Conservation (phyloP, 768 basidiomycete genomes). For the Suillus lakei region DNA sequence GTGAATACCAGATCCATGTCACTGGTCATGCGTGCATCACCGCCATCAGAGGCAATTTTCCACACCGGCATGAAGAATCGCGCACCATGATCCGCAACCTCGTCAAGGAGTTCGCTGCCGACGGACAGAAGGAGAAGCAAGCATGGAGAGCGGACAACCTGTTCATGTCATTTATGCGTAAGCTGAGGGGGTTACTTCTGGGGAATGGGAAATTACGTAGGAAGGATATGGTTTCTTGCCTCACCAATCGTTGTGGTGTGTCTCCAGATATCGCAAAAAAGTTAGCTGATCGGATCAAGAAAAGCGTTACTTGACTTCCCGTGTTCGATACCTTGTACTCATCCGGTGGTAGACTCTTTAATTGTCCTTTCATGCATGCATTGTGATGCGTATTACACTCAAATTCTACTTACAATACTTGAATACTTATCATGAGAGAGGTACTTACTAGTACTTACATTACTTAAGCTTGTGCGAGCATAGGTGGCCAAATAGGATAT, state of each 20-base stretch:
- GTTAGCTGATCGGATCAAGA: slow-evolving; percentile 9
- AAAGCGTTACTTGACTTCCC: neutral
- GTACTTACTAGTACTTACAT: too few relatives aligned
- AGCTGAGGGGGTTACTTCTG: slow-evolving; percentile 18
- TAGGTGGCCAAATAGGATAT: too few relatives aligned
- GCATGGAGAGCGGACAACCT: slow-evolving; percentile 22
- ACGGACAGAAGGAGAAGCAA: slow-evolving; percentile 25
- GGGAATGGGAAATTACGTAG: slow-evolving; percentile 24
- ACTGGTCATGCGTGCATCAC: slow-evolving; percentile 47
- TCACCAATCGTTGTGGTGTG: slow-evolving; percentile 31
- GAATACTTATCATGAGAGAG: too few relatives aligned
- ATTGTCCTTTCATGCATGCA: too few relatives aligned
- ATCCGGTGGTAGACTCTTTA: too few relatives aligned
- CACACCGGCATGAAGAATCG: slow-evolving; percentile 31
- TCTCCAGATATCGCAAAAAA: slow-evolving; percentile 29
- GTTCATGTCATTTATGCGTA: slow-evolving; percentile 20
- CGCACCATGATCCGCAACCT: slow-evolving; percentile 26
- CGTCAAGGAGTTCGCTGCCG: slow-evolving; percentile 24
- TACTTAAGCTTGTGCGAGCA: too few relatives aligned
- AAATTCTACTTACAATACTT: too few relatives aligned
- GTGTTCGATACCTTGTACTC: neutral
- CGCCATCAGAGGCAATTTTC: slow-evolving; percentile 27
- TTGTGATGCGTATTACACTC: too few relatives aligned
- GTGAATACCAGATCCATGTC: slow-evolving; percentile 31
- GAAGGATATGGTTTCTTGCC: slow-evolving; percentile 26